Conservation (phyloP, 805 yeast genomes). For the Wickerhamiella allomyrinae region DNA sequence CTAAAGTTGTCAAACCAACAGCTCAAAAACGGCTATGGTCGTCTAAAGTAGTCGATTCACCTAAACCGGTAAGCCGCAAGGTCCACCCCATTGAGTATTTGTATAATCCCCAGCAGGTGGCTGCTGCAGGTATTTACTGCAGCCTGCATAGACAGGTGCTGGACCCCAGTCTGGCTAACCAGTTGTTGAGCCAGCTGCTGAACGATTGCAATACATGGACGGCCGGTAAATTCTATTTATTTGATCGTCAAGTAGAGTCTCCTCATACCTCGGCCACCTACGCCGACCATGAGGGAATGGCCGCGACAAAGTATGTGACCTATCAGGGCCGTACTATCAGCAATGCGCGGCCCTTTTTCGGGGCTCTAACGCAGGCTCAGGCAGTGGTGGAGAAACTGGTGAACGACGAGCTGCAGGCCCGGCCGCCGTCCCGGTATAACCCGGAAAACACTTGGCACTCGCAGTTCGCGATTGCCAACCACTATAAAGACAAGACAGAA, state of each 20-base stretch:
- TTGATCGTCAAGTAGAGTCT: constrained; percentile 46
- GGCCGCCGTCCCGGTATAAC: constrained; percentile 3
- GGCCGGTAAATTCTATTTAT: constrained; percentile 40
- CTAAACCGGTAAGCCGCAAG: too few relatives aligned
- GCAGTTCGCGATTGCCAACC: constrained; percentile 41
- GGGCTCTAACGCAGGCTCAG: constrained; percentile 30
- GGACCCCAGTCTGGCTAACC: constrained; percentile 36
- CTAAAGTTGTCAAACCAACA: constrained; percentile 5
- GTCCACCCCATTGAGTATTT: too few relatives aligned
- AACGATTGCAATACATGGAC: constrained; percentile 30
- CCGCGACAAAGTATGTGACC: constrained; percentile 13
- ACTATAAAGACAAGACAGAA: constrained; percentile 35
- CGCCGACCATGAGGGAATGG: constrained; percentile 16
- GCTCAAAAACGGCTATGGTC: constrained; percentile 4
- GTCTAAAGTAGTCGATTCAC: too few relatives aligned
- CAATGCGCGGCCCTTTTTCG: constrained; percentile 26
- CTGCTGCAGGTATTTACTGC: constrained; percentile 30
- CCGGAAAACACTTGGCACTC: constrained; percentile 33
- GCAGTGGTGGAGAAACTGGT: constrained; percentile 29
- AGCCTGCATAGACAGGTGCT: constrained; percentile 38
- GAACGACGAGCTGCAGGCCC: constrained; percentile 23
- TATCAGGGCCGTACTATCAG: constrained; percentile 30
- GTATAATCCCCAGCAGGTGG: constrained; percentile 39
- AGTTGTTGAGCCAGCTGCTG: constrained; percentile 31
- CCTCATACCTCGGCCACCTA: constrained; percentile 38